Conservation (phyloP, 1,139 yeast genomes). For the Candida anutae region DNA sequence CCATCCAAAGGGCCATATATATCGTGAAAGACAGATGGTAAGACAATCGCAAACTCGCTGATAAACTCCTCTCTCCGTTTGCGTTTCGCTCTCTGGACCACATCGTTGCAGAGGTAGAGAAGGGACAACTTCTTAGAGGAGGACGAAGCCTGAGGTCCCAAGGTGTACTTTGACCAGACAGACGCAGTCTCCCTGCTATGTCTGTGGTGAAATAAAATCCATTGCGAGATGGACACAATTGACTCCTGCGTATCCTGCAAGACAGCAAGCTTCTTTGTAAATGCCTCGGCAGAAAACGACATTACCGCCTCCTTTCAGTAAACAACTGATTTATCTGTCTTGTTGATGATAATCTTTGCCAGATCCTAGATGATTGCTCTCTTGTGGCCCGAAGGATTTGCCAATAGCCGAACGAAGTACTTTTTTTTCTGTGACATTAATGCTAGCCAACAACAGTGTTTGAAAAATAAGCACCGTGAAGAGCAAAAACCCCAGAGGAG, state of each 20-base stretch:
- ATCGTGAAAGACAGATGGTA: slow-evolving; percentile 28
- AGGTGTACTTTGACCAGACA: slow-evolving; percentile 50
- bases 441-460: no score
- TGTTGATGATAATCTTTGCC: no score
- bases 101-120: slow-evolving; percentile 74
- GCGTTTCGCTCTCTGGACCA: slow-evolving; percentile 73
- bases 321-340: no score
- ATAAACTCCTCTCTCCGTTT: slow-evolving; percentile 55
- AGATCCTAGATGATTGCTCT: no score
- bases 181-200: slow-evolving; percentile 52
- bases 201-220: slow-evolving; percentile 76
- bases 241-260: slow-evolving; percentile 78
- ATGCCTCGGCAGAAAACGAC: slow-evolving; percentile 56
- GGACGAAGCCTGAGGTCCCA: slow-evolving; percentile 11
- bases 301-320: no score
- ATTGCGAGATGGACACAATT: slow-evolving; percentile 75
- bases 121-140: slow-evolving; percentile 46
- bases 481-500: no score
- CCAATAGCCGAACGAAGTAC: no score
- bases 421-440: no score
- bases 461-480: no score
- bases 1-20: slow-evolving; percentile 29
- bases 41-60: slow-evolving; percentile 45
- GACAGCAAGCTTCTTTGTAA: slow-evolving; percentile 48
- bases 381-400: no score